Percentiles rank a stretch among this genome's conserved stretches.
These are phyloP conservation scores for Echinosophora koreensis DNA, from an alignment of 306 rosid genomes.

Conservation along the genomic window DNA sequence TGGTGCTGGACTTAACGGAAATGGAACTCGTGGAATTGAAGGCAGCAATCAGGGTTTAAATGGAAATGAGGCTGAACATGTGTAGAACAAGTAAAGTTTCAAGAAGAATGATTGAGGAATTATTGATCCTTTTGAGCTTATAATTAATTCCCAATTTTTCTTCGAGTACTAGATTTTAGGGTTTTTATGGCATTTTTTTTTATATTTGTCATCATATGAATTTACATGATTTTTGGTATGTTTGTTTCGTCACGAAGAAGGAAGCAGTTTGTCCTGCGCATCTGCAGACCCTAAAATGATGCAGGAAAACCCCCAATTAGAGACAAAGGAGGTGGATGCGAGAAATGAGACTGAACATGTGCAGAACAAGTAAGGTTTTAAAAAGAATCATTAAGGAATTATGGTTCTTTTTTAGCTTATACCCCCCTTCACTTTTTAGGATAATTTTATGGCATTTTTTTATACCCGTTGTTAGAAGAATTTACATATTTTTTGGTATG, in stretches of 20 bases:
- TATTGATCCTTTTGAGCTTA: neutral
- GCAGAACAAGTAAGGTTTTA: too few relatives aligned
- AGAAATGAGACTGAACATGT: too few relatives aligned
- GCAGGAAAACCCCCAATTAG: neutral
- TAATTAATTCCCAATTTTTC: neutral
- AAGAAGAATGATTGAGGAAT: neutral
- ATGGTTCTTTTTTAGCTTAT: too few relatives aligned
- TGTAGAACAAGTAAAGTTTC: neutral
- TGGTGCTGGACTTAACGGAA: neutral
- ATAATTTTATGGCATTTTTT: too few relatives aligned
- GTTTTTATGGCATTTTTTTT: too few relatives aligned
- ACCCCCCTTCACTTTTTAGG: too few relatives aligned
- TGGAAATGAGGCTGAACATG: neutral
- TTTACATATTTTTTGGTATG: neutral
- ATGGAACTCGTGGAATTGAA: neutral
- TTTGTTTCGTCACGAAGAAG: constrained; percentile 13
- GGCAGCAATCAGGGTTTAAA: neutral
- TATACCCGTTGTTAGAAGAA: neutral
- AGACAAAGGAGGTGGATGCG: neutral
- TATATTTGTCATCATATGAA: neutral
- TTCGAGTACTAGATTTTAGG: neutral
- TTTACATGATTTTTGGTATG: neutral
- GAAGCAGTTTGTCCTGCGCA: neutral
- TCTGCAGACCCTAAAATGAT: too few relatives aligned
- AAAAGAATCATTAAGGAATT: too few relatives aligned